phyloP scores from a whole-genome alignment of 495 filamentous ascomycete genomes.

The Geopyxis carbonaria region DNA sequence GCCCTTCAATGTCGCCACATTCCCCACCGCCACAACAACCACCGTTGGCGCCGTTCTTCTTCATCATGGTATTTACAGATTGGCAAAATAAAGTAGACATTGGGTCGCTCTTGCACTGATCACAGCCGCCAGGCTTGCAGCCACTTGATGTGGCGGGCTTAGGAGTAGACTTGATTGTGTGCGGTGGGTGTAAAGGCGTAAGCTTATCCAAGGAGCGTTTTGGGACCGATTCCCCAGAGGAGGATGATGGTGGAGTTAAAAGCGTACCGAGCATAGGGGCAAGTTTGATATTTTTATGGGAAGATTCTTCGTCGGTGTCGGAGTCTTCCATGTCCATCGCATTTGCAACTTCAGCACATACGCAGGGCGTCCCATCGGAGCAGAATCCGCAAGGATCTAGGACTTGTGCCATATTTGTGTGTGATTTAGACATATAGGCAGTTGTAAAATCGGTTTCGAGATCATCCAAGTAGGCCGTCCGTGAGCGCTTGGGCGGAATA shows the following conservation, averaged over 20 bases:
- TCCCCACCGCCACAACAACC: conserved; percentile 35
- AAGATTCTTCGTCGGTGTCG: conserved; percentile 10
- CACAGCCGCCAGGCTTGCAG: conserved; percentile 51
- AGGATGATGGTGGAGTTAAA: background rate
- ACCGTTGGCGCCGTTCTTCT: background rate
- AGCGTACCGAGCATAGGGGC: conserved; percentile 1
- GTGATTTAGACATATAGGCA: conserved; percentile 17
- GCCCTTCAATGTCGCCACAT: conserved; percentile 20
- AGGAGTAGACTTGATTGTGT: conserved; percentile 9
- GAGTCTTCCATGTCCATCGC: conserved; percentile 19
- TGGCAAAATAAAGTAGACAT: conserved; percentile 74
- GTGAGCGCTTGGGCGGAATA: conserved; percentile 16
- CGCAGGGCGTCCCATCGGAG: conserved; percentile 63
- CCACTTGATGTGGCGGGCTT: conserved; percentile 23
- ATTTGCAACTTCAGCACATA: conserved; percentile 58
- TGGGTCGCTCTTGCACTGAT: conserved; percentile 60
- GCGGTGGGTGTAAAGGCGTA: conserved; percentile 13
- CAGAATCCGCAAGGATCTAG: conserved; percentile 74
- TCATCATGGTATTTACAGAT: conserved; percentile 44
- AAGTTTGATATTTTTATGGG: conserved; percentile 1
- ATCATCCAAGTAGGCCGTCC: conserved; percentile 16
- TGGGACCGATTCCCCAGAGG: background rate
- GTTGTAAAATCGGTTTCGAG: conserved; percentile 26
- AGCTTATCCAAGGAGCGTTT: conserved; percentile 6
- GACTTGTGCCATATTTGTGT: conserved; percentile 20